Evolutionary conservation across 1,284 basidiomycete genomes (phyloP).

Genomic region (Butyriboletus regius): DNA sequence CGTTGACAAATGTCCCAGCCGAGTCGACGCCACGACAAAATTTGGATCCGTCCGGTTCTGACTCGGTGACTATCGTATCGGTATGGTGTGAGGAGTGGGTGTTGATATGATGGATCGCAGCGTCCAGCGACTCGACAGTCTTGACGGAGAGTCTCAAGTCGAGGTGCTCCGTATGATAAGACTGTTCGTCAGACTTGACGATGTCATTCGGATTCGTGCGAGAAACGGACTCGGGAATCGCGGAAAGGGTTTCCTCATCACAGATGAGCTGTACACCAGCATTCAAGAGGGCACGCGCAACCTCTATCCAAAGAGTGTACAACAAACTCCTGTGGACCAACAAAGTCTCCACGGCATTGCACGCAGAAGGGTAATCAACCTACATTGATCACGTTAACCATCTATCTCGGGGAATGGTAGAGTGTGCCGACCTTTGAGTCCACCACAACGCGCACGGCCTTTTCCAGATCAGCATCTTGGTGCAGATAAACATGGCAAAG

Average conservation of each 20-base stretch:
- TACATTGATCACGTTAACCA: conserved; percentile 29
- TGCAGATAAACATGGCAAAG: conserved; percentile 88
- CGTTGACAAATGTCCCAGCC: conserved; percentile 91
- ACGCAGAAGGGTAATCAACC: conserved; percentile 93
- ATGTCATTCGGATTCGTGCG: conserved; percentile 39
- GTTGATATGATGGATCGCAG: conserved; percentile 87
- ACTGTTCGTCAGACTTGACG: conserved; percentile 47
- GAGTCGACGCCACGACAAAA: conserved; percentile 88
- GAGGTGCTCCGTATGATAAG: conserved; percentile 86
- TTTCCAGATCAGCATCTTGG: conserved; percentile 67
- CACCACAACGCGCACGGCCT: conserved; percentile 73
- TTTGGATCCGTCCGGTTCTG: conserved; percentile 52
- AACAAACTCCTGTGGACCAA: conserved; percentile 74
- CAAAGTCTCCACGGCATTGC: conserved; percentile 89
- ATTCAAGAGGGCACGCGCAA: conserved; percentile 67
- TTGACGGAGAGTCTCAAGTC: conserved; percentile 77
- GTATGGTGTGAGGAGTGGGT: conserved; percentile 91
- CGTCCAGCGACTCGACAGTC: conserved; percentile 59
- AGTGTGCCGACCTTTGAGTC: conserved; percentile 76
- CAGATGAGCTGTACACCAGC: conserved; percentile 74
- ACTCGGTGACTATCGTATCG: conserved; percentile 87
- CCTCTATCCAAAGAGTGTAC: conserved; percentile 67
- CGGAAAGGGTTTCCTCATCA: conserved; percentile 60
- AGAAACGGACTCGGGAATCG: conserved; percentile 35
- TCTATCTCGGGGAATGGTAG: not conserved